Evolutionary conservation across 208 protist genomes (phyloP).

Genomic region (Balamuthia mandrillaris): DNA sequence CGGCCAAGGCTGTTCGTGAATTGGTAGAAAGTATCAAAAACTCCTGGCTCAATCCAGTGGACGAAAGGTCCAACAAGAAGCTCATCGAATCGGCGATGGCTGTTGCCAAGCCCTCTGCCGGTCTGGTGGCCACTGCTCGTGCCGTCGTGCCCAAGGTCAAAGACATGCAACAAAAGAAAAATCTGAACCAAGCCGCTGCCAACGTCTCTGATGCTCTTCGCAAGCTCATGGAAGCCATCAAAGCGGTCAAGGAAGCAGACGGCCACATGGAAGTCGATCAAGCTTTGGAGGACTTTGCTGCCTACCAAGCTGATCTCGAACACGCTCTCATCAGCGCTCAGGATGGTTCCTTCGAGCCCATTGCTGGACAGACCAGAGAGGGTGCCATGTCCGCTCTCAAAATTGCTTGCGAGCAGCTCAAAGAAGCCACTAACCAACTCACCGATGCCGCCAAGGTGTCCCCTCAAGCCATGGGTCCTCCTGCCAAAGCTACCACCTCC

Average conservation of each 20-base stretch:
- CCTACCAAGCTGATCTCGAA: slow-evolving; percentile 14
- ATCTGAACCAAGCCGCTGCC: slow-evolving; percentile 20
- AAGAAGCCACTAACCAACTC: neutral
- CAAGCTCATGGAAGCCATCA: slow-evolving; percentile 40
- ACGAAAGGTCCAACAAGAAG: neutral
- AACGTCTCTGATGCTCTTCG: slow-evolving; percentile 28
- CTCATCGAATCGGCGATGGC: slow-evolving; percentile 21
- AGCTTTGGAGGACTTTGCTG: slow-evolving; percentile 39
- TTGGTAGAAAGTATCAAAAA: slow-evolving; percentile 11
- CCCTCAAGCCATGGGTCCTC: slow-evolving; percentile 36
- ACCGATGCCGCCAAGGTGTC: slow-evolving; percentile 34
- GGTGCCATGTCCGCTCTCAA: slow-evolving; percentile 2
- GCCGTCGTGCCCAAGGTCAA: slow-evolving; percentile 37
- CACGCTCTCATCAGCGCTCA: slow-evolving; percentile 33
- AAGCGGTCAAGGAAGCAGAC: slow-evolving; percentile 35
- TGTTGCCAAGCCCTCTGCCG: neutral
- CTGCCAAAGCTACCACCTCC: slow-evolving; percentile 17
- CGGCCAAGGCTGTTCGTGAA: too few relatives aligned
- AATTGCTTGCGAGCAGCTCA: neutral
- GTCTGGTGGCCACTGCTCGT: slow-evolving; percentile 29
- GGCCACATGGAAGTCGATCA: slow-evolving; percentile 43
- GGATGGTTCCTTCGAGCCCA: slow-evolving; percentile 14
- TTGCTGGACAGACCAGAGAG: slow-evolving; percentile 31
- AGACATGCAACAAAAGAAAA: slow-evolving; percentile 21
- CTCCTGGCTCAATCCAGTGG: slow-evolving; percentile 14